These are phyloP conservation scores for Cymodocea nodosa DNA, from an alignment of 116 monocot genomes.

Conservation along the genomic window DNA sequence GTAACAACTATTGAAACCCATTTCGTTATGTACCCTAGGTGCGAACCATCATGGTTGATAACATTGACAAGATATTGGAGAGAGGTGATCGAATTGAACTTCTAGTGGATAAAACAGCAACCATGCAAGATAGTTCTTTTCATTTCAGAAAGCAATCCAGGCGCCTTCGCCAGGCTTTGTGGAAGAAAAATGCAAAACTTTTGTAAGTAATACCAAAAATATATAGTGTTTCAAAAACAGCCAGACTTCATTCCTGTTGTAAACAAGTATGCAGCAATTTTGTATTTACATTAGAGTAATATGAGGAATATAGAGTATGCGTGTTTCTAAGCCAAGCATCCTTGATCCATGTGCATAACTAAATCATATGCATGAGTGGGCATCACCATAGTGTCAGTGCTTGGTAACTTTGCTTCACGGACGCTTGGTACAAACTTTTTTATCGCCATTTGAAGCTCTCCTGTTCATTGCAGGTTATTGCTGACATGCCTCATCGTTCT, in stretches of 20 bases:
- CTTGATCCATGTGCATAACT: too few species aligned
- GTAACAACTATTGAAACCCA: too few species aligned
- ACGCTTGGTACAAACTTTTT: background rate
- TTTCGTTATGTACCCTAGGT: slow-evolving; percentile 28
- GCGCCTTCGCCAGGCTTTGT: slow-evolving; percentile 64
- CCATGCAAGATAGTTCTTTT: slow-evolving; percentile 89
- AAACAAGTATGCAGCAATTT: too few species aligned
- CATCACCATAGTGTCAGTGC: background rate
- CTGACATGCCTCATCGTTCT: slow-evolving; percentile 61
- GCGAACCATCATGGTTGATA: slow-evolving; percentile 92
- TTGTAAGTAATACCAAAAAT: slow-evolving; percentile 34
- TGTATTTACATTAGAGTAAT: too few species aligned
- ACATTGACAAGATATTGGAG: slow-evolving; percentile 87
- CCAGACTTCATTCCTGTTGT: too few species aligned
- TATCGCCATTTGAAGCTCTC: background rate
- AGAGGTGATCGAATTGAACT: slow-evolving; percentile 91
- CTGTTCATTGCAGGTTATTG: slow-evolving; percentile 42
- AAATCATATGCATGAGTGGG: too few species aligned
- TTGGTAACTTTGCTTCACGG: background rate
- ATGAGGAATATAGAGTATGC: too few species aligned
- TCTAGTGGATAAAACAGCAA: slow-evolving; percentile 88
- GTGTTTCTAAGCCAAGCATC: background rate
- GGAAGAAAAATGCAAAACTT: slow-evolving; percentile 96
- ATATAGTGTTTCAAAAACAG: background rate
- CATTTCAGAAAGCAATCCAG: slow-evolving; percentile 88